Base-by-base conservation (phyloP, 257 asterid species). In the Lithospermum erythrorhizon region DNA sequence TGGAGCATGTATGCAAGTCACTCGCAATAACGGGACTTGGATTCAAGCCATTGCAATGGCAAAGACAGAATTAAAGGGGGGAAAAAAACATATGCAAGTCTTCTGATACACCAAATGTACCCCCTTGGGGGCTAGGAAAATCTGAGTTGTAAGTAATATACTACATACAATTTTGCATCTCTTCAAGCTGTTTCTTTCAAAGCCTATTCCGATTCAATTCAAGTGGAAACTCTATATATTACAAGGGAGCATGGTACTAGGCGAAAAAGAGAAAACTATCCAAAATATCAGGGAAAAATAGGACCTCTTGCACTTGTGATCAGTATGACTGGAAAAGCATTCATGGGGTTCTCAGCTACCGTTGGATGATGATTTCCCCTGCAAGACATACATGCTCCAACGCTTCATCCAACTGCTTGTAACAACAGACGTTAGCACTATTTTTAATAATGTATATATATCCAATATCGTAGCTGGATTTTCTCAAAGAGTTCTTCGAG, bases 401-500 rank as follows among this genome's bases (percentile, higher is more conserved):
- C 45, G 10, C 6, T 18, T 22, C 14, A 22, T 55, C 35, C 57
- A 55, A 62, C 21, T 41, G 15, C 30, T 14, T 52, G 37, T 54
- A 20, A 45, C 9, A 19, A 1, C 32, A 0, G 16, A 35, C 19
- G 4, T 7, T 18, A 30, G 22, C 16, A 51, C 11, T 19, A 4
- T 25, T 30, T 57, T 3, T 13, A n/a, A 53, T 3, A 2, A n/a
- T 14, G 20, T 47, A 25, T 30, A 27, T 3, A 17, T 19, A 62
- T 65, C 47, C 60, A 58, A 13, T 16, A 55, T 41, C 27, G 16
- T 79, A 87, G 89, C 77, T 82, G 69, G 70, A 82, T 77, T 73
- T 79, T 87, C 1, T 59, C 79, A 17, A 81, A 73, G 59, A 87
- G 80, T 58, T 70, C 78, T 74, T 81, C 90, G n/a, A 91, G 94